These are phyloP conservation scores for Fagopyrum tataricum DNA, from an alignment of 148 eudicot species.

Conservation along the genomic window DNA sequence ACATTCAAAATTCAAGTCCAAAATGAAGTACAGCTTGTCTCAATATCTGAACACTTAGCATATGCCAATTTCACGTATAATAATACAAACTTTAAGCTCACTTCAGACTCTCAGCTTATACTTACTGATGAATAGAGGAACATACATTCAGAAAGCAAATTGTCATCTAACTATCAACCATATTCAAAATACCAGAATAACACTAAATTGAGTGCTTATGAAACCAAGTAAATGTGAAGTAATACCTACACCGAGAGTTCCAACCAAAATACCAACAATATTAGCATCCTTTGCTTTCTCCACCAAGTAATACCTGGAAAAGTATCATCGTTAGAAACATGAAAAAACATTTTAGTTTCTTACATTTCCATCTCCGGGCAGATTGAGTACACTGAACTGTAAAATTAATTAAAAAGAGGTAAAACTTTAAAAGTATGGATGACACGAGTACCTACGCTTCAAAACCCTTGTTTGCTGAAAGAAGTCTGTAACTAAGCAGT, in stretches of 20 bases:
- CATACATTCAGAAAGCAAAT: not conserved
- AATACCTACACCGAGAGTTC: conserved; percentile 96
- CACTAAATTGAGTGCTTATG: not conserved
- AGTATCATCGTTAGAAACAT: not conserved
- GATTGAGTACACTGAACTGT: not conserved
- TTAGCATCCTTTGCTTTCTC: conserved; percentile 98
- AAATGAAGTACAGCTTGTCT: not conserved
- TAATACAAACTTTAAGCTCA: not conserved
- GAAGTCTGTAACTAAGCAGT: conserved; percentile 48
- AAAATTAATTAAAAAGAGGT: not conserved
- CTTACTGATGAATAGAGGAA: not conserved
- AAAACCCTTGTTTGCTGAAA: conserved; percentile 70
- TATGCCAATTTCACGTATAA: not conserved
- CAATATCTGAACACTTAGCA: not conserved
- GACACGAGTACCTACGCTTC: conserved; percentile 66
- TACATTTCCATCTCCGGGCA: not conserved
- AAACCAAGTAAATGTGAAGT: not conserved
- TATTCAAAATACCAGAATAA: not conserved
- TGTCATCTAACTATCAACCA: not conserved
- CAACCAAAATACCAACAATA: conserved; percentile 87
- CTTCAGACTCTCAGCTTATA: not conserved
- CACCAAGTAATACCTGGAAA: conserved; percentile 81
- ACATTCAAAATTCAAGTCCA: not conserved
- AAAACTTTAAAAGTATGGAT: not conserved
- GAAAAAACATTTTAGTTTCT: not conserved